Evolutionary conservation across 106 monocot genomes (phyloP).

Genomic region (Allium sativum): DNA sequence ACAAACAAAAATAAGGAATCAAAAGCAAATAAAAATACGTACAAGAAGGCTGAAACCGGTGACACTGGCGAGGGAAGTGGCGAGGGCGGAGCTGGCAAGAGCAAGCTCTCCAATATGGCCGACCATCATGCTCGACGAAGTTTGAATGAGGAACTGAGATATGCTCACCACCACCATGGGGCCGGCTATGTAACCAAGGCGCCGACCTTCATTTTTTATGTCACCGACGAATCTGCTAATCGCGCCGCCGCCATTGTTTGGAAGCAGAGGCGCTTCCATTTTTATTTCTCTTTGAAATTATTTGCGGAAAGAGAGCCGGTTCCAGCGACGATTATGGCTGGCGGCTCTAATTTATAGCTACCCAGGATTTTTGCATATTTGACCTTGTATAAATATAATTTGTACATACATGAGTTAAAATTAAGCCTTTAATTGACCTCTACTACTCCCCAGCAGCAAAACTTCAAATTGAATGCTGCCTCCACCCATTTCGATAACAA

Average conservation of each 20-base stretch:
- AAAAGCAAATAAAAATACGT: neutral
- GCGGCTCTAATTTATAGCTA: no score
- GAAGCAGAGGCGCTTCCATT: constrained; percentile 5
- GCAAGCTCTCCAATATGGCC: constrained; percentile 52
- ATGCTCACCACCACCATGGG: constrained; percentile 48
- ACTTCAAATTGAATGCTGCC: no score
- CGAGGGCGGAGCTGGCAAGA: constrained; percentile 49
- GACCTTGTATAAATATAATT: no score
- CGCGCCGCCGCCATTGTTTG: neutral
- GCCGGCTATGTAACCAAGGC: constrained; percentile 27
- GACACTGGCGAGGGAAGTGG: constrained; percentile 46
- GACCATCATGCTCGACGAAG: constrained; percentile 44
- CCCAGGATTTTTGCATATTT: no score
- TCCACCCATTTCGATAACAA: no score
- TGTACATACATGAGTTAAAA: no score
- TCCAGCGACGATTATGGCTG: neutral
- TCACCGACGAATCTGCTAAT: constrained; percentile 5
- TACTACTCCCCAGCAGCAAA: no score
- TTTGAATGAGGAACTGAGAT: constrained; percentile 35
- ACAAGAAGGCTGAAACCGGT: constrained; percentile 72
- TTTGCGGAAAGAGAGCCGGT: neutral
- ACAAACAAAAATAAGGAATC: no score
- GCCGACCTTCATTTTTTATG: constrained; percentile 20
- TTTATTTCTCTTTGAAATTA: neutral
- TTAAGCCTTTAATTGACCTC: no score